A percentile compares a stretch with the other conserved stretches of the same genome.
phyloP scores from a whole-genome alignment of 2,329 filamentous ascomycete genomes.

The Monosporascus sp. region DNA sequence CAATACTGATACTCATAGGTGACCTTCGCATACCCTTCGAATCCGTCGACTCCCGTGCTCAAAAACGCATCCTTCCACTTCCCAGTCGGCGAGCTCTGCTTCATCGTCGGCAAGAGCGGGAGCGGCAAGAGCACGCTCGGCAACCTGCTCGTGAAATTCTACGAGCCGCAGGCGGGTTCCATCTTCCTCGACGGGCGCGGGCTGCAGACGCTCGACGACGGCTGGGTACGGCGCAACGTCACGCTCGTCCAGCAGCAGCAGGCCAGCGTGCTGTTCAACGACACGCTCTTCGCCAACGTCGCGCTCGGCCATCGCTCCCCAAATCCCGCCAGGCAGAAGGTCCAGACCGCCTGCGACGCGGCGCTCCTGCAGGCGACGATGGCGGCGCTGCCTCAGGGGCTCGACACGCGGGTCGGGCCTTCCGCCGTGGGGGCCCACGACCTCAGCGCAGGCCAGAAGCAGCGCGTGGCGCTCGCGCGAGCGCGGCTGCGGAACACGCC shows the following conservation, averaged over 20 bases:
- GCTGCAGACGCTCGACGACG: constrained; percentile 55
- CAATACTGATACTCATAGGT: constrained; percentile 44
- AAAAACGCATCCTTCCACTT: constrained; percentile 62
- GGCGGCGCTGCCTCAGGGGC: constrained; percentile 57
- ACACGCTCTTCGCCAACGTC: constrained; percentile 73
- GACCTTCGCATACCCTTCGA: constrained; percentile 76
- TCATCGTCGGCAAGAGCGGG: constrained; percentile 79
- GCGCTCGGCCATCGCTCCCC: constrained; percentile 58
- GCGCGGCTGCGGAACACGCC: constrained; percentile 71
- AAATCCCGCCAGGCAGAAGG: constrained; percentile 41
- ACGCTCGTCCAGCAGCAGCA: constrained; percentile 88
- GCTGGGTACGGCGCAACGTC: constrained; percentile 73
- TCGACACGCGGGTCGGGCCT: constrained; percentile 66
- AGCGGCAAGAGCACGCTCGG: constrained; percentile 89
- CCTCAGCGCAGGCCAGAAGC: constrained; percentile 80
- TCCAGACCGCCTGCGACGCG: constrained; percentile 58
- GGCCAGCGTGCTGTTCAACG: constrained; percentile 72
- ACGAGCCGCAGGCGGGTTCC: constrained; percentile 58
- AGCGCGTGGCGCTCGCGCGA: constrained; percentile 74
- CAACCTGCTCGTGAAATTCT: constrained; percentile 74
- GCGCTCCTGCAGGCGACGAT: constrained; percentile 67
- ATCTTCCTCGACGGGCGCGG: constrained; percentile 64
- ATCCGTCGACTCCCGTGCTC: constrained; percentile 55
- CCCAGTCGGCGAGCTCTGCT: constrained; percentile 65
- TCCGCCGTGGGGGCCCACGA: constrained; percentile 48